Percentiles rank a stretch among this genome's conserved stretches.
phyloP scores from a whole-genome alignment of 192 early-diverging fungal genomes.

The Pilobolus umbonatus region DNA sequence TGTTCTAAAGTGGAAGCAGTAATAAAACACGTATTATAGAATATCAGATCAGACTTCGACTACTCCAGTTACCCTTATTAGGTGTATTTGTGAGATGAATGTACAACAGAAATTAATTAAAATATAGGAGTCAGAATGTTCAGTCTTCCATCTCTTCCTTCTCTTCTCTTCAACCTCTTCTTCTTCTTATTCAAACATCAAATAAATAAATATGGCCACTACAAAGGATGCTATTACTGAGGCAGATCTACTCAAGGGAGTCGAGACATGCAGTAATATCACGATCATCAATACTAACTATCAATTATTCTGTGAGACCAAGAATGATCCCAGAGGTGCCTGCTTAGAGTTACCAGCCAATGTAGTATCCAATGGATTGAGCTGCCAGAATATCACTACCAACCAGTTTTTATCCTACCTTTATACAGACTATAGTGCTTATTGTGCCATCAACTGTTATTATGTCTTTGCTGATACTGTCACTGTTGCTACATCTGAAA shows the following conservation, averaged over 20 bases:
- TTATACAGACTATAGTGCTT: not conserved
- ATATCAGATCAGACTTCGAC: too few relatives aligned
- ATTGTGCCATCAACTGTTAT: not conserved
- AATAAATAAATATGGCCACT: too few relatives aligned
- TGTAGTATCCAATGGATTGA: not conserved
- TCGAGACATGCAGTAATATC: not conserved
- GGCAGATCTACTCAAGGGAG: not conserved
- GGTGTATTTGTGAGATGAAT: too few relatives aligned
- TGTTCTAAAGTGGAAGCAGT: too few relatives aligned
- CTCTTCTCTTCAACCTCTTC: not conserved
- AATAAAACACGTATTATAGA: too few relatives aligned
- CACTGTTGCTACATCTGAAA: too few relatives aligned
- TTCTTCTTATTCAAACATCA: slow-evolving; percentile 1
- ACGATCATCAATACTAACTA: not conserved
- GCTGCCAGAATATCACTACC: not conserved
- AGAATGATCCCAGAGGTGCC: not conserved
- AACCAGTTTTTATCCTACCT: not conserved
- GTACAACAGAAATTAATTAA: too few relatives aligned
- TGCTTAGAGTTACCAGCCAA: not conserved
- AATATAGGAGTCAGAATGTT: too few relatives aligned
- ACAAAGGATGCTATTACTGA: not conserved
- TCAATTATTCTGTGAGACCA: not conserved
- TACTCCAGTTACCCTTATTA: too few relatives aligned
- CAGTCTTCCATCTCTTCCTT: not conserved
- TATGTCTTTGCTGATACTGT: not conserved